These are phyloP conservation scores for Amaranthus tricolor DNA, from an alignment of 179 eudicot species.

Conservation along the genomic window DNA sequence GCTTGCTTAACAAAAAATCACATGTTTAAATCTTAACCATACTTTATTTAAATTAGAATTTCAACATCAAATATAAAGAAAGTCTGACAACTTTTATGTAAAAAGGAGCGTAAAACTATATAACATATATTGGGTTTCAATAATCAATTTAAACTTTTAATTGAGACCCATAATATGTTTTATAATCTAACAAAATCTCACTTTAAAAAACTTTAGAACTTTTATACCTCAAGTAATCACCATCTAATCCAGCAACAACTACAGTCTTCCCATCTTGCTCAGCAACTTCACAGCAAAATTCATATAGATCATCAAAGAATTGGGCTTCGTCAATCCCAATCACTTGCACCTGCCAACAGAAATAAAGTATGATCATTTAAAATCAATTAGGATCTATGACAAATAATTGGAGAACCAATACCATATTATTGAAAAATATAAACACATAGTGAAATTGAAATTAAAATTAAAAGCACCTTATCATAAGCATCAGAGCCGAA, in stretches of 20 bases:
- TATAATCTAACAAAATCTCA: neutral
- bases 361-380: neutral
- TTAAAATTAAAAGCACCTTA: slow-evolving; percentile 33
- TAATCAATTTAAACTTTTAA: no score
- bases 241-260: slow-evolving; percentile 86
- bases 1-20: no score
- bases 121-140: no score
- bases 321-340: slow-evolving; percentile 97
- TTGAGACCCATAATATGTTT: no score
- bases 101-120: no score
- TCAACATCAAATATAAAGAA: no score
- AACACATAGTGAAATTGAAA: neutral
- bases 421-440: neutral
- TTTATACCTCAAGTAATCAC: slow-evolving; percentile 79
- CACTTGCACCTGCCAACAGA: slow-evolving; percentile 61
- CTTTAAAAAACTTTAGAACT: neutral
- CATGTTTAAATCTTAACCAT: no score
- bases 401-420: neutral
- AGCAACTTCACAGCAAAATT: slow-evolving; percentile 79
- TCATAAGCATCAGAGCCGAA: slow-evolving; percentile 64
- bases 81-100: no score
- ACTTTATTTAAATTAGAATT: no score
- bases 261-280: slow-evolving; percentile 77
- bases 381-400: neutral
- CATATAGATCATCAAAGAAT: slow-evolving; percentile 80